Evolutionary conservation across 1,284 basidiomycete species (phyloP).

Genomic region (Porogramme epimiltina): DNA sequence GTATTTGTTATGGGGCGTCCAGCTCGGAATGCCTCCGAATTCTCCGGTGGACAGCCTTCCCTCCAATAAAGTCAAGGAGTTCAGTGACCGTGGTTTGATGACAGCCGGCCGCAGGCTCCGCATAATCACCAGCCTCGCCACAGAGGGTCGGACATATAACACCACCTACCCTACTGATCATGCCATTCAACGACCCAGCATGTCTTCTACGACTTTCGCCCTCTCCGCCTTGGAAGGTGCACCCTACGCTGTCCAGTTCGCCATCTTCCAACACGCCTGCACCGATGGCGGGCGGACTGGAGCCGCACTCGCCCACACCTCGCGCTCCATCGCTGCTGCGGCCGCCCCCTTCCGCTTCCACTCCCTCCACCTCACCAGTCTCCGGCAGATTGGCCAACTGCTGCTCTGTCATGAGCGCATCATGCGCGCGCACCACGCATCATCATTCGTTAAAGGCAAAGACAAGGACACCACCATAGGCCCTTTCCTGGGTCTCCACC

Average conservation of each 20-base stretch:
- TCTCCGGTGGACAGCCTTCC: too few relatives aligned
- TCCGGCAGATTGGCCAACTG: slow-evolving; percentile 2
- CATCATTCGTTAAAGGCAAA: too few relatives aligned
- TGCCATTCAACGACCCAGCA: too few relatives aligned
- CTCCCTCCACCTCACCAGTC: slow-evolving; percentile 12
- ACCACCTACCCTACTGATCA: neutral
- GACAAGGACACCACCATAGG: too few relatives aligned
- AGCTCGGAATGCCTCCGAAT: too few relatives aligned
- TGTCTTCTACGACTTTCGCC: too few relatives aligned
- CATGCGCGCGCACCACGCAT: neutral
- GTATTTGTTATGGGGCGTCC: too few relatives aligned
- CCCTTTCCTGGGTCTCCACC: neutral
- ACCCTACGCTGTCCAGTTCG: neutral
- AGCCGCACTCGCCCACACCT: slow-evolving; percentile 10
- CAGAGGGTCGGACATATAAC: neutral
- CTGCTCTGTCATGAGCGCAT: slow-evolving; percentile 4
- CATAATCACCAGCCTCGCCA: too few relatives aligned
- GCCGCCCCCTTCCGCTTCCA: slow-evolving; percentile 11
- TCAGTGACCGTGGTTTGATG: too few relatives aligned
- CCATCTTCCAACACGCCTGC: slow-evolving; percentile 13
- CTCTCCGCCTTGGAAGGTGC: neutral
- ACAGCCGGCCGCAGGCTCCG: too few relatives aligned
- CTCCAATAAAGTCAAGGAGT: too few relatives aligned
- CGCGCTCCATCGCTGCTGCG: slow-evolving; percentile 5
- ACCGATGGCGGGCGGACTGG: slow-evolving; percentile 13